Evolutionary conservation across 179 eudicot genomes (phyloP).

Genomic region (Beta lomatogona): DNA sequence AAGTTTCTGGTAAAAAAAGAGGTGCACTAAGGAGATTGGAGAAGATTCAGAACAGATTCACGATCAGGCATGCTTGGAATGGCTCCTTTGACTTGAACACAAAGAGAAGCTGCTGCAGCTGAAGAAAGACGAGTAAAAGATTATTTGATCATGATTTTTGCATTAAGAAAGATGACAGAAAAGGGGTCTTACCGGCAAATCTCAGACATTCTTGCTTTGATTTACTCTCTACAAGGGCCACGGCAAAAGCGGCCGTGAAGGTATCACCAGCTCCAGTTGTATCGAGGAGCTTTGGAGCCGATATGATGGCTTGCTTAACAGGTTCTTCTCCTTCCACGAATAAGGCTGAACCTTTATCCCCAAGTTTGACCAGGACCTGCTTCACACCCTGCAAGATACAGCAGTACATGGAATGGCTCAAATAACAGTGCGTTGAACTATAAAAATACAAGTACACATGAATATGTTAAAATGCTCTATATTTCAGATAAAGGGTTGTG

Average conservation of each 20-base stretch:
- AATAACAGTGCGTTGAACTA: not conserved
- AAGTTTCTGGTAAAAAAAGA: conserved; percentile 1
- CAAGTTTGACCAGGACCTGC: conserved; percentile 84
- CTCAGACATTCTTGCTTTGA: conserved; percentile 71
- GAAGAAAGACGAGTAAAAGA: conserved; percentile 16
- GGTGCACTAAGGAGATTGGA: conserved; percentile 39
- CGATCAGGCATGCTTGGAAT: conserved; percentile 98
- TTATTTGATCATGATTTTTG: not conserved
- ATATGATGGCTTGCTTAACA: conserved; percentile 62
- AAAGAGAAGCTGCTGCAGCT: conserved; percentile 97
- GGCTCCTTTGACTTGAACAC: conserved; percentile 96
- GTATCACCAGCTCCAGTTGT: conserved; percentile 98
- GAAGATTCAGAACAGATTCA: conserved; percentile 66
- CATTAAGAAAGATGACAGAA: not conserved
- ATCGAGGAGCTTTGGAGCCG: conserved; percentile 71
- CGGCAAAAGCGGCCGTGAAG: conserved; percentile 91
- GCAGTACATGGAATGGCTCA: not conserved
- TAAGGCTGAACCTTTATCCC: conserved; percentile 80
- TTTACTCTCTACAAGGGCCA: conserved; percentile 82
- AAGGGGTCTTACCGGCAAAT: conserved; percentile 73
- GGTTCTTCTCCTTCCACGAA: conserved; percentile 79
- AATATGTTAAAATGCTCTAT: too few relatives aligned
- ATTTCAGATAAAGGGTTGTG: too few relatives aligned
- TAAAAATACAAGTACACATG: not conserved
- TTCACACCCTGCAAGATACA: conserved; percentile 59